These are phyloP conservation scores for Microthyrium microscopicum DNA, from an alignment of 2,329 filamentous ascomycete species.

Conservation along the genomic window DNA sequence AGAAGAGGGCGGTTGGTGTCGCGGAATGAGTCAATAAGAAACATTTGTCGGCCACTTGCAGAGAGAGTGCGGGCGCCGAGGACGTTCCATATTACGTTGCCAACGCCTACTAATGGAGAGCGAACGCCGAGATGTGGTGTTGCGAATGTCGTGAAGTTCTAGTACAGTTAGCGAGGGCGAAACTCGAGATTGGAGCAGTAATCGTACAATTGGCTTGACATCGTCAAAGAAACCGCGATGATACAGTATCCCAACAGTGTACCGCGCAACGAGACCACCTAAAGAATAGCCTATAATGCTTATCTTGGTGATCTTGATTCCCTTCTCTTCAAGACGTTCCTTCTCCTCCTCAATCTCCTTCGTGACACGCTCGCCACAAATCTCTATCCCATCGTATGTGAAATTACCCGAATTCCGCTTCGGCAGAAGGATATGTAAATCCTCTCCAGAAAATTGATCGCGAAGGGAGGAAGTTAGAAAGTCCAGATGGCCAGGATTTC, in stretches of 20 bases:
- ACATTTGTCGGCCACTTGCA: slow-evolving; percentile 71
- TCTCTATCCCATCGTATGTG: slow-evolving; percentile 51
- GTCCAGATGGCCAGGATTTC: slow-evolving; percentile 57
- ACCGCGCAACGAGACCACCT: slow-evolving; percentile 72
- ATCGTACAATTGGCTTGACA: slow-evolving; percentile 60
- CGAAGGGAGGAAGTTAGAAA: slow-evolving; percentile 51
- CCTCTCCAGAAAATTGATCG: slow-evolving; percentile 41
- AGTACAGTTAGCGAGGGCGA: neutral
- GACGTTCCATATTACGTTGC: slow-evolving; percentile 47
- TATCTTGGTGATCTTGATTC: slow-evolving; percentile 60
- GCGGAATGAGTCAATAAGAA: slow-evolving; percentile 71
- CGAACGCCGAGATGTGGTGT: slow-evolving; percentile 49
- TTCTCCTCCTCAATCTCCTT: slow-evolving; percentile 46
- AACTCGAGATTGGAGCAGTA: slow-evolving; percentile 9
- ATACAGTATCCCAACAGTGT: slow-evolving; percentile 69
- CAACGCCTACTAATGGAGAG: slow-evolving; percentile 25
- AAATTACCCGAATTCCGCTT: slow-evolving; percentile 58
- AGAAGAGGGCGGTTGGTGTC: slow-evolving; percentile 68
- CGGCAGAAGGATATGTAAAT: slow-evolving; percentile 52
- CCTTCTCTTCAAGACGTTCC: slow-evolving; percentile 35
- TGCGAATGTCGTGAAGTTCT: slow-evolving; percentile 90
- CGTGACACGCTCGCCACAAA: slow-evolving; percentile 49
- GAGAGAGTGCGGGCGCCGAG: slow-evolving; percentile 68
- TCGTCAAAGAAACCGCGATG: slow-evolving; percentile 61
- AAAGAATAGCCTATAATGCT: slow-evolving; percentile 83